Percentiles rank a stretch among this genome's conserved stretches.
phyloP scores from a whole-genome alignment of 106 monocot species.

The Apostasia shenzhenica region DNA sequence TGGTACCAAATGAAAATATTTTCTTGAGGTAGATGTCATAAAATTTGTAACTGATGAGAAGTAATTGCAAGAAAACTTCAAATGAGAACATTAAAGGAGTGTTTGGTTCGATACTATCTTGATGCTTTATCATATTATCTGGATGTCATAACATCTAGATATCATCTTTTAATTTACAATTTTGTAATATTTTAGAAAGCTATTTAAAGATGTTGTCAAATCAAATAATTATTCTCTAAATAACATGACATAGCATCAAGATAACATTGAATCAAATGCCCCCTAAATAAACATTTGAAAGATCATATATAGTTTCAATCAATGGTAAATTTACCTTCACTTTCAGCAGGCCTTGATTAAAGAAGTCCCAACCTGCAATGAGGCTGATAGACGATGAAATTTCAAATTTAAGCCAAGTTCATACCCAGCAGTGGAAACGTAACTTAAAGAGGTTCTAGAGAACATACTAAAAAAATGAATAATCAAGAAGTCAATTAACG shows the following conservation, averaged over 20 bases:
- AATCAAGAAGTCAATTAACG: too few relatives aligned
- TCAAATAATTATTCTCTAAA: too few relatives aligned
- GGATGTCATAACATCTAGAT: too few relatives aligned
- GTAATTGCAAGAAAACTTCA: background rate
- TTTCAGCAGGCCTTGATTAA: constrained; percentile 27
- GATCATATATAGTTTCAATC: background rate
- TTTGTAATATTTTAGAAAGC: too few relatives aligned
- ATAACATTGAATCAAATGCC: background rate
- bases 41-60: background rate
- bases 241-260: too few relatives aligned
- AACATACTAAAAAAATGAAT: too few relatives aligned
- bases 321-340: constrained; percentile 29
- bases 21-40: background rate
- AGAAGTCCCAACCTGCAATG: constrained; percentile 68
- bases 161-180: too few relatives aligned
- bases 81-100: background rate
- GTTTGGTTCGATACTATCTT: too few relatives aligned
- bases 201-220: too few relatives aligned
- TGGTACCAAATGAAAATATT: background rate
- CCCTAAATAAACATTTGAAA: background rate
- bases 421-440: background rate
- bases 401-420: background rate
- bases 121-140: too few relatives aligned
- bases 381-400: background rate
- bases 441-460: too few relatives aligned